phyloP scores from a whole-genome alignment of 2,329 filamentous ascomycete species.

The Zasmidium citrigriseum region DNA sequence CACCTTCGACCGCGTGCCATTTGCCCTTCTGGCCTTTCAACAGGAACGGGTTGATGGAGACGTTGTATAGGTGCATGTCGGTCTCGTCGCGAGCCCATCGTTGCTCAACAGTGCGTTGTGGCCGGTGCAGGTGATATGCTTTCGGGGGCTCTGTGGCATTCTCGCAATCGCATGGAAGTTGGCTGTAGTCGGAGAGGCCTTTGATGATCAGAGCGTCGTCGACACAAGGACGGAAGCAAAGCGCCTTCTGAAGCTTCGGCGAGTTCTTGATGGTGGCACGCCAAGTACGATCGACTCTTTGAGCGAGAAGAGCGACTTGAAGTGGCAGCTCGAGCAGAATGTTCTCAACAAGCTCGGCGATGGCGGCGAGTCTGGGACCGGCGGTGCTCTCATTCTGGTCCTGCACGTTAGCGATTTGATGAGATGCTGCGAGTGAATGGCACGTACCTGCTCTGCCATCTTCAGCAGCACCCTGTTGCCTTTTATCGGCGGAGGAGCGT shows the following conservation, averaged over 20 bases:
- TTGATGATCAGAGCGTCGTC: not conserved
- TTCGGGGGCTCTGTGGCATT: not conserved
- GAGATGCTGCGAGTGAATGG: no score
- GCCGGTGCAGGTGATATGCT: not conserved
- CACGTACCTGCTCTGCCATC: no score
- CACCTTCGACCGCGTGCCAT: not conserved
- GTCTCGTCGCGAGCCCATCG: not conserved
- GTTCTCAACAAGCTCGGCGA: not conserved
- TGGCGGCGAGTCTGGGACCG: not conserved
- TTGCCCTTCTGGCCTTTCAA: not conserved
- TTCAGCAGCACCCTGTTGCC: no score
- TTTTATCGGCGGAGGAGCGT: no score
- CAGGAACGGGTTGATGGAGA: not conserved
- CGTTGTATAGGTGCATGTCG: not conserved
- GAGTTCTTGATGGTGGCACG: not conserved
- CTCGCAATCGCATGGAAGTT: not conserved
- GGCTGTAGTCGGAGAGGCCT: not conserved
- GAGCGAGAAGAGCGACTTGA: not conserved
- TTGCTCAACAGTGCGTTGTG: no score
- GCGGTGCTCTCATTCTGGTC: not conserved
- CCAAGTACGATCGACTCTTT: not conserved
- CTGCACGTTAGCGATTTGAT: no score
- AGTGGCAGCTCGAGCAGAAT: not conserved
- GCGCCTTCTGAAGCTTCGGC: not conserved
- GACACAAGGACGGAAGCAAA: not conserved